phyloP scores from a whole-genome alignment of 257 asterid species.

The Salvia miltiorrhiza region DNA sequence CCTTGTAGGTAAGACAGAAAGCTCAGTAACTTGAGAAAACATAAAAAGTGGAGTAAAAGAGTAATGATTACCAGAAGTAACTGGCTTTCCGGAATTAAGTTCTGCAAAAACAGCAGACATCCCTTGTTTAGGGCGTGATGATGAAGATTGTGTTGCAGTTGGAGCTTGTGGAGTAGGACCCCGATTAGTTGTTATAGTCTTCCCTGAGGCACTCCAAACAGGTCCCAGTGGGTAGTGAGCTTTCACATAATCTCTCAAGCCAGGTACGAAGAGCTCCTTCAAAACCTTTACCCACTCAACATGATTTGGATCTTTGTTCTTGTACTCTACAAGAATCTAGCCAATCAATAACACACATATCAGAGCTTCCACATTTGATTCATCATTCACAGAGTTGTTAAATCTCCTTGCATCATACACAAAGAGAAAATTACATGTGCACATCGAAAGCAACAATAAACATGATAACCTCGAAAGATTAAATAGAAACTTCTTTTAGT shows the following conservation, averaged over 20 bases:
- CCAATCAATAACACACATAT: constrained; percentile 11
- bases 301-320: constrained; percentile 72
- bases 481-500: too few species aligned
- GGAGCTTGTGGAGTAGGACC: constrained; percentile 52
- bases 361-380: constrained; percentile 4
- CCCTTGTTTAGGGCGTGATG: constrained; percentile 69
- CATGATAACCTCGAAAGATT: too few species aligned
- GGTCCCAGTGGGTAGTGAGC: constrained; percentile 80
- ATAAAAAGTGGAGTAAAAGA: neutral
- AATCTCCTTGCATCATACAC: constrained; percentile 19
- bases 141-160: constrained; percentile 56
- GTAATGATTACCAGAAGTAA: constrained; percentile 55
- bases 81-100: constrained; percentile 64
- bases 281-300: constrained; percentile 90
- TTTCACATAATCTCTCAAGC: constrained; percentile 85
- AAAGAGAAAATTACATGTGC: neutral
- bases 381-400: neutral
- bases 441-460: neutral
- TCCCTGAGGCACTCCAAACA: constrained; percentile 76
- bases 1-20: constrained; percentile 32
- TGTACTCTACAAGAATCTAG: constrained; percentile 79
- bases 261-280: constrained; percentile 80
- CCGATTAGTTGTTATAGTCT: constrained; percentile 34
- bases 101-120: constrained; percentile 90
- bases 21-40: neutral